These are phyloP conservation scores for Dendrocalamus latiflorus DNA, from an alignment of 202 grass and related monocot species.

Conservation along the genomic window DNA sequence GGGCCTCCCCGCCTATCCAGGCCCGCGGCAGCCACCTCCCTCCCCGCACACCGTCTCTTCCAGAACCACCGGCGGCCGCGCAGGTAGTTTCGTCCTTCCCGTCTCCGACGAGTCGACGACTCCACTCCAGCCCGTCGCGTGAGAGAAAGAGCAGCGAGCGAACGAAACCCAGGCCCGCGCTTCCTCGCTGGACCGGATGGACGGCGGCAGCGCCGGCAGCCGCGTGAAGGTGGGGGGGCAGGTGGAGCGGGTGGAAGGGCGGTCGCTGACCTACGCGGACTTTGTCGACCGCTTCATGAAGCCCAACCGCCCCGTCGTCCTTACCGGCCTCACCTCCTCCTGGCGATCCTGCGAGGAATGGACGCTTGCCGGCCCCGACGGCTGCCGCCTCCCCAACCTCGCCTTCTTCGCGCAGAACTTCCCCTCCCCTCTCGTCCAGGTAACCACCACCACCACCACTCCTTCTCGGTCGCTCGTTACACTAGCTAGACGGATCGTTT, in stretches of 20 bases:
- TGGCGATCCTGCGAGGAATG: slow-evolving; percentile 66
- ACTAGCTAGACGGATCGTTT: not conserved
- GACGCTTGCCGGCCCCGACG: slow-evolving; percentile 12
- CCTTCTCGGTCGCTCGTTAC: not conserved
- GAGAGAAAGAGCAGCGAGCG: not conserved
- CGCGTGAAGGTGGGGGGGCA: slow-evolving; percentile 54
- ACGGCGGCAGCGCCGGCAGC: slow-evolving; percentile 13
- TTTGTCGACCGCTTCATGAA: slow-evolving; percentile 71
- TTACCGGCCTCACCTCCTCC: slow-evolving; percentile 68
- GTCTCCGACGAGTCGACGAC: not conserved
- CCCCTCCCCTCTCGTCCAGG: slow-evolving; percentile 59
- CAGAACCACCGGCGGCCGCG: not conserved
- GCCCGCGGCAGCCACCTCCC: too few species aligned
- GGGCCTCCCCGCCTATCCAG: too few species aligned
- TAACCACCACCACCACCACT: not conserved
- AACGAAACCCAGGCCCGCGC: not conserved
- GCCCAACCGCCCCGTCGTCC: slow-evolving; percentile 68
- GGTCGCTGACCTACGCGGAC: slow-evolving; percentile 49
- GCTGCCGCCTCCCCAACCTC: slow-evolving; percentile 49
- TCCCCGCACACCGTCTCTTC: too few species aligned
- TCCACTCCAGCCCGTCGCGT: not conserved
- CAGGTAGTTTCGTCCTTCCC: not conserved
- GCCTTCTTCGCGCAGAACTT: slow-evolving; percentile 61
- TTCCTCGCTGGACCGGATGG: not conserved
- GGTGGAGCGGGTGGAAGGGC: slow-evolving; percentile 67